Evolutionary conservation across 2,329 filamentous ascomycete species (phyloP).

Genomic region (Gnomoniopsis sp.): DNA sequence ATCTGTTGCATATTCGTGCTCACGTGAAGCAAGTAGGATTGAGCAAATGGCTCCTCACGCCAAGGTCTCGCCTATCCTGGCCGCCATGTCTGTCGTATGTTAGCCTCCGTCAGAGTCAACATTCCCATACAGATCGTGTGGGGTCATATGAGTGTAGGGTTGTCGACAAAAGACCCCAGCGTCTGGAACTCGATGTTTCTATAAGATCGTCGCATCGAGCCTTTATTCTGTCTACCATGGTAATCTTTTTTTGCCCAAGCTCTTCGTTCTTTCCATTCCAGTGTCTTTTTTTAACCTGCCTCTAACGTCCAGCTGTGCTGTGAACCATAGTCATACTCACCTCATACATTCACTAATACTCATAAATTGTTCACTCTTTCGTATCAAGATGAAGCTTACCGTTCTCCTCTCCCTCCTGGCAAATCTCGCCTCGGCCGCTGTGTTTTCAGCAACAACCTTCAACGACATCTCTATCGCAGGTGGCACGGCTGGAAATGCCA

Average conservation of each 20-base stretch:
- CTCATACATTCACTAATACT: slow-evolving; percentile 16
- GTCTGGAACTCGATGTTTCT: background rate
- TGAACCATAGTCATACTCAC: slow-evolving; percentile 6
- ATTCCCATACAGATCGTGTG: background rate
- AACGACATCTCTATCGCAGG: slow-evolving; percentile 34
- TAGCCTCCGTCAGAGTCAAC: background rate
- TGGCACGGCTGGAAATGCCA: slow-evolving; percentile 32
- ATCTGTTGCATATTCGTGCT: background rate
- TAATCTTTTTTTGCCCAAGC: background rate
- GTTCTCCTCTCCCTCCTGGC: slow-evolving; percentile 21
- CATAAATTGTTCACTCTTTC: background rate
- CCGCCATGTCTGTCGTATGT: background rate
- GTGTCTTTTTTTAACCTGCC: background rate
- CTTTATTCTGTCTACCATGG: background rate
- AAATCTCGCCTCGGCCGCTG: slow-evolving; percentile 23
- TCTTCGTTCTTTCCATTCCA: slow-evolving; percentile 5
- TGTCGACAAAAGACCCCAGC: background rate
- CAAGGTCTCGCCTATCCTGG: background rate
- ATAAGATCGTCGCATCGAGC: slow-evolving; percentile 7
- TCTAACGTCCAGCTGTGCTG: slow-evolving; percentile 12
- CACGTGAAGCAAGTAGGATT: background rate
- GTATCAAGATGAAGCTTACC: slow-evolving; percentile 26
- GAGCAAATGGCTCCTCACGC: background rate
- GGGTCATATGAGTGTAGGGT: background rate
- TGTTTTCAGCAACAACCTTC: slow-evolving; percentile 30